Evolutionary conservation across 2,329 filamentous ascomycete genomes (phyloP).

Genomic region (Monilinia aucupariae): DNA sequence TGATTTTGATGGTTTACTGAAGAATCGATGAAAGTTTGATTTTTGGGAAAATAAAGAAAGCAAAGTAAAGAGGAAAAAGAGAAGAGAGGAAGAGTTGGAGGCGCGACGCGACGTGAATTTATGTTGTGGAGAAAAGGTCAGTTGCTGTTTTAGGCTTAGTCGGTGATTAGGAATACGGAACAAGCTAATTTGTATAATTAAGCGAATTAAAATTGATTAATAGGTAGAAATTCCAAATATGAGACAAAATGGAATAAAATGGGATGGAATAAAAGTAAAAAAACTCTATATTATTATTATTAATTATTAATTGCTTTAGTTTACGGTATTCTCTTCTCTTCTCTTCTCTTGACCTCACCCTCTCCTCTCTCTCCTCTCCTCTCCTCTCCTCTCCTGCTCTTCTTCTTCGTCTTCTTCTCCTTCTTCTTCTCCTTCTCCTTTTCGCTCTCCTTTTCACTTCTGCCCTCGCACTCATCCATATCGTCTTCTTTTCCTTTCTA

Average conservation of each 20-base stretch:
- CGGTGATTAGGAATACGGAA: slow-evolving; percentile 3
- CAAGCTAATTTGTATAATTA: slow-evolving; percentile 4
- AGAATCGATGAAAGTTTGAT: slow-evolving; percentile 4
- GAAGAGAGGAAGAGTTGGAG: background rate
- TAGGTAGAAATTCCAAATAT: background rate
- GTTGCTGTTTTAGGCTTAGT: slow-evolving; percentile 7
- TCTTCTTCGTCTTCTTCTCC: no score
- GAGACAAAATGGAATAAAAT: background rate
- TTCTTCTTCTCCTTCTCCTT: no score
- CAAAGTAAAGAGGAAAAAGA: slow-evolving; percentile 2
- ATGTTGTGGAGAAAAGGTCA: background rate
- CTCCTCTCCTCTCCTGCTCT: no score
- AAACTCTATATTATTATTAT: no score
- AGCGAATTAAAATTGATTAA: background rate
- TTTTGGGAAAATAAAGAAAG: slow-evolving; percentile 8
- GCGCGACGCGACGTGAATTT: slow-evolving; percentile 16
- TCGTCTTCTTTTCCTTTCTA: no score
- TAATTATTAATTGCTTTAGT: no score
- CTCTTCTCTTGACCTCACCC: no score
- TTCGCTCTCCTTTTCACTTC: no score
- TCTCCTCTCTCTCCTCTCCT: no score
- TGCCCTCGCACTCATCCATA: no score
- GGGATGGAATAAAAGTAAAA: no score
- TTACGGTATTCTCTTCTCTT: no score
- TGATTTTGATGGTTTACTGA: background rate